These are phyloP conservation scores for Alternaria metachromatica DNA, from an alignment of 2,329 filamentous ascomycete genomes.

Conservation along the genomic window DNA sequence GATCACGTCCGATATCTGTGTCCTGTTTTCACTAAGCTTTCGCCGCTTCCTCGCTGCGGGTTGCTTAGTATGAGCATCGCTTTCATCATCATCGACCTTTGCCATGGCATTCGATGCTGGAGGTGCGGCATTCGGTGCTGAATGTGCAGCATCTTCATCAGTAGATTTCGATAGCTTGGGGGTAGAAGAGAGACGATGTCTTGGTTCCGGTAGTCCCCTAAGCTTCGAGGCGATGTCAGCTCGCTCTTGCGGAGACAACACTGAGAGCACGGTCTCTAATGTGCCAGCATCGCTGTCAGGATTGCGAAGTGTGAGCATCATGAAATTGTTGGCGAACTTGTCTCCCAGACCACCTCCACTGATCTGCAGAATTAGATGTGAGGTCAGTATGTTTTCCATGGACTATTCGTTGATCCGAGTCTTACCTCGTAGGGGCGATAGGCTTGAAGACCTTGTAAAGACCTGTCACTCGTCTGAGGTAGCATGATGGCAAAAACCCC, in stretches of 20 bases:
- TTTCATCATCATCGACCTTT: not conserved
- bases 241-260: slow-evolving; percentile 1
- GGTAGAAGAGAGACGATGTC: not conserved
- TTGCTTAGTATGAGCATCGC: not conserved
- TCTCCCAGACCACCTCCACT: not conserved
- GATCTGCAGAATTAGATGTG: not conserved
- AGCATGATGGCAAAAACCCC: slow-evolving; percentile 30
- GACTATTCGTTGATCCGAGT: not conserved
- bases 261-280: slow-evolving; percentile 2
- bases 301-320: slow-evolving; percentile 21
- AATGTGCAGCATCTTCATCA: not conserved
- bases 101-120: not conserved
- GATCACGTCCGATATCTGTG: not conserved
- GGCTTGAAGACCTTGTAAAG: slow-evolving; percentile 14
- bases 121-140: not conserved
- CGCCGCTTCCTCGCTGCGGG: not conserved
- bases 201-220: not conserved
- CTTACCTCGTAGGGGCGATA: slow-evolving; percentile 23
- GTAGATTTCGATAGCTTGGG: not conserved
- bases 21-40: not conserved
- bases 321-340: slow-evolving; percentile 18
- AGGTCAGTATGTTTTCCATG: not conserved
- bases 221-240: not conserved
- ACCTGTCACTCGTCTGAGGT: slow-evolving; percentile 20
- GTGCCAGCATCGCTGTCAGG: slow-evolving; percentile 2